phyloP scores from a whole-genome alignment of 805 yeast species.

The Maudiozyma saulgeensis region DNA sequence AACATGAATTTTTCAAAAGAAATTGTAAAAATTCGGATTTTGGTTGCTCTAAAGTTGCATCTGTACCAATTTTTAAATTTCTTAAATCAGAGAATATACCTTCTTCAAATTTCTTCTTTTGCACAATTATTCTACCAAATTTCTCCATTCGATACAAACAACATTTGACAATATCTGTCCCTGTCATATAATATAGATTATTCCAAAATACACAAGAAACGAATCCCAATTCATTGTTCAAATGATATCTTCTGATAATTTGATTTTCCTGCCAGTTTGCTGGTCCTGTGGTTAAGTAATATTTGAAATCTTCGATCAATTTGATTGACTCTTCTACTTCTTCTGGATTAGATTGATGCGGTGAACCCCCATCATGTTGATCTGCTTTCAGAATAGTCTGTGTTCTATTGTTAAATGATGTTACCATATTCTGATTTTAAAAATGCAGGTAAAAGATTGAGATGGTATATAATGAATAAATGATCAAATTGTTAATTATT shows the following conservation, averaged over 20 bases:
- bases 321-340: slow-evolving; percentile 7
- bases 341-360: slow-evolving; percentile 2
- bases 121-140: slow-evolving; percentile 76
- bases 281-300: slow-evolving; percentile 87
- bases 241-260: slow-evolving; percentile 72
- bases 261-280: slow-evolving; percentile 88
- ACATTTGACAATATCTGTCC: slow-evolving; percentile 92
- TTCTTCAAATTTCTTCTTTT: slow-evolving; percentile 92
- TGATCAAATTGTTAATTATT: no score
- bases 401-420: slow-evolving; percentile 11
- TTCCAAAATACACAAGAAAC: slow-evolving; percentile 93
- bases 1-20: slow-evolving; percentile 73
- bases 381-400: slow-evolving; percentile 12
- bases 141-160: slow-evolving; percentile 80
- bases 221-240: slow-evolving; percentile 84
- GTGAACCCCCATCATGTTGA: neutral
- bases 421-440: slow-evolving; percentile 4
- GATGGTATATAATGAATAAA: no score
- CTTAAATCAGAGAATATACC: slow-evolving; percentile 90
- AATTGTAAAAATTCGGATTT: slow-evolving; percentile 77
- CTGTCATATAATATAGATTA: slow-evolving; percentile 79
- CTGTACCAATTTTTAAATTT: slow-evolving; percentile 73
- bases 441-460: no score
- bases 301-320: slow-evolving; percentile 64
- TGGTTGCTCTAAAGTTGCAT: slow-evolving; percentile 82